Percentiles rank a stretch among this genome's conserved stretches.
phyloP scores from a whole-genome alignment of 129 eudicot species.

The Saposhnikovia divaricata region DNA sequence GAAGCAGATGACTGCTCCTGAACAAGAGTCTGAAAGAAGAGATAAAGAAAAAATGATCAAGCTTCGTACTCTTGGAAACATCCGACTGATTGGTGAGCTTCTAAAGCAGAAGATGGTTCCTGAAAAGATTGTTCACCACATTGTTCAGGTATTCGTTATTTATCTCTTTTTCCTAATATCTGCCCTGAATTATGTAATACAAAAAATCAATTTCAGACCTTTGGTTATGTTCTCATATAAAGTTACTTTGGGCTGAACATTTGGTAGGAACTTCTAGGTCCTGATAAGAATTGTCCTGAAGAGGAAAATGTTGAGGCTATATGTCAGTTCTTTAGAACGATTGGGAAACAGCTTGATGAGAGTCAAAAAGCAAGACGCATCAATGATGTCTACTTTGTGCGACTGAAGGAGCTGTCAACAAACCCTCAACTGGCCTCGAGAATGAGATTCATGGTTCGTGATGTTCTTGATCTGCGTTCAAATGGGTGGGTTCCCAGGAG shows the following conservation, averaged over 20 bases:
- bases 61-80: slow-evolving; percentile 92
- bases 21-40: slow-evolving; percentile 73
- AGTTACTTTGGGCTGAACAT: neutral
- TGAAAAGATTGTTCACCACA: slow-evolving; percentile 91
- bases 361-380: slow-evolving; percentile 63
- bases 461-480: slow-evolving; percentile 68
- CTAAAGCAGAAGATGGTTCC: slow-evolving; percentile 98
- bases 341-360: slow-evolving; percentile 88
- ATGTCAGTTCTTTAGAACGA: slow-evolving; percentile 83
- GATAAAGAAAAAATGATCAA: slow-evolving; percentile 84
- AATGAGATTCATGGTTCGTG: slow-evolving; percentile 78
- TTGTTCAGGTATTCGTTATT: slow-evolving; percentile 59
- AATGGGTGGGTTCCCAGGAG: slow-evolving; percentile 83
- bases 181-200: neutral
- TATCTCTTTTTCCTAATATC: neutral
- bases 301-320: slow-evolving; percentile 97
- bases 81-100: slow-evolving; percentile 93
- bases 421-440: slow-evolving; percentile 67
- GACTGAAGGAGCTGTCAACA: slow-evolving; percentile 58
- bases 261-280: slow-evolving; percentile 75
- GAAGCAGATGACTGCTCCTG: slow-evolving; percentile 79
- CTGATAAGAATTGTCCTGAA: slow-evolving; percentile 67
- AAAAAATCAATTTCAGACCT: neutral
- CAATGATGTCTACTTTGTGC: slow-evolving; percentile 63
- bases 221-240: neutral